These are phyloP conservation scores for Parafenestella ontariensis DNA, from an alignment of 2,329 filamentous ascomycete species.

Conservation along the genomic window DNA sequence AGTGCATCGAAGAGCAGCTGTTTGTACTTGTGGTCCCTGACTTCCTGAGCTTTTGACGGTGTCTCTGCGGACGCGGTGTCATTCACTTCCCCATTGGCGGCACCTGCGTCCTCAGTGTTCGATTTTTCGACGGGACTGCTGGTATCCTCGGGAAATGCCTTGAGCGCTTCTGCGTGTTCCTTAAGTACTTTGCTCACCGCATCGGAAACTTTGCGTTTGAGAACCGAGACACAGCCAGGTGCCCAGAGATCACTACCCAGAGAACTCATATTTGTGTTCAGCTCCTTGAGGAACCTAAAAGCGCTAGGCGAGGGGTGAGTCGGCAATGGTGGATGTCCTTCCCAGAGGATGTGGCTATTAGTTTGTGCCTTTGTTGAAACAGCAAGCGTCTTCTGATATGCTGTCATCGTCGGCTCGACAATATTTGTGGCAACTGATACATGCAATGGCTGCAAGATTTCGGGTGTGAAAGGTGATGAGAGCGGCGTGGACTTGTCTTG, in stretches of 20 bases:
- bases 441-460: conserved; percentile 71
- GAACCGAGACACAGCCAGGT: conserved; percentile 64
- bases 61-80: conserved; percentile 13
- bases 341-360: conserved; percentile 76
- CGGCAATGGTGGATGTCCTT: conserved; percentile 76
- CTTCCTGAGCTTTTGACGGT: conserved; percentile 16
- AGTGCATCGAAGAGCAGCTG: conserved; percentile 54
- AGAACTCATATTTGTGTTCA: conserved; percentile 72
- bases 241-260: conserved; percentile 85
- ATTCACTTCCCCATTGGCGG: conserved; percentile 3
- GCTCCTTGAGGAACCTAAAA: conserved; percentile 73
- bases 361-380: conserved; percentile 58
- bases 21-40: conserved; percentile 36
- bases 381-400: conserved; percentile 54
- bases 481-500: conserved; percentile 38
- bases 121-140: conserved; percentile 9
- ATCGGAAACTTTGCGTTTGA: conserved; percentile 67
- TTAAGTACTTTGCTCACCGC: conserved; percentile 54
- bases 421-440: conserved; percentile 64
- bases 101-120: conserved; percentile 3
- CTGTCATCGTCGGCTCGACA: conserved; percentile 55
- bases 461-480: conserved; percentile 47
- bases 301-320: conserved; percentile 77
- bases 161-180: conserved; percentile 46
- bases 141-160: conserved; percentile 5